Evolutionary conservation across 2,329 filamentous ascomycete genomes (phyloP), one percentile per base, ranked within the genome.

Genomic region (Rhexocercosporidium sp.): DNA sequence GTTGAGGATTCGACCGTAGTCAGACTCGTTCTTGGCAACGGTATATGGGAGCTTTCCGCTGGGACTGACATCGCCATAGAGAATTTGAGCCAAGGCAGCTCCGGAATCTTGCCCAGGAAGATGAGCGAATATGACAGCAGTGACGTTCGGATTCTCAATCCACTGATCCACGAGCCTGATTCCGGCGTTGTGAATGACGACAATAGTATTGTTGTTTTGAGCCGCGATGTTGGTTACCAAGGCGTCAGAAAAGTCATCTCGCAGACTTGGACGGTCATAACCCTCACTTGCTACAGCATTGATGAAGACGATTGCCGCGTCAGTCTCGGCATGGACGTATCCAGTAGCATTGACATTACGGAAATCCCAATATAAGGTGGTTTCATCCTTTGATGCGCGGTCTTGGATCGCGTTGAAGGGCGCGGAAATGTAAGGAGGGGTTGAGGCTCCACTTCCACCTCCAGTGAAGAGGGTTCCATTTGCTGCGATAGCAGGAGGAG

Each of bases 281-380:
- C 90, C 91, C 78, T 96, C 93, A 1, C 90, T 88, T 1, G 90
- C 87, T 77, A 90, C 92, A 7, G 83, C 85, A 74, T 91, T 91
- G 71, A 87, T 85, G 71, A 91, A 87, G 0, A 90, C 86, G 2
- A 90, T 78, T 69, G 92, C 96, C 7, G 92, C 83, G 72, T 94
- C 85, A 1, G 84, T 82, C 6, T n/a, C 59, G 1, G 67, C 56
- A 60, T 84, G 79, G 7, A 90, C 83, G 3, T 16, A 47, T 20
- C 27, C 47, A 3, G 54, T 73, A 0, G 88, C 87, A 1, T 81
- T 76, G 1, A 75, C 73, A 1, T 78, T 82, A 16, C 76, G 75
- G 69, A 89, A 86, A 74, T 91, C 88, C 82, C 85, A 89, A 74
- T 84, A 86, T 1, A 91, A 73, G 0, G 82, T 81, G 0, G 87